Percentiles rank a stretch among this genome's conserved stretches.
Evolutionary conservation across 2,329 filamentous ascomycete species (phyloP).

Genomic region (Zasmidium cellare): DNA sequence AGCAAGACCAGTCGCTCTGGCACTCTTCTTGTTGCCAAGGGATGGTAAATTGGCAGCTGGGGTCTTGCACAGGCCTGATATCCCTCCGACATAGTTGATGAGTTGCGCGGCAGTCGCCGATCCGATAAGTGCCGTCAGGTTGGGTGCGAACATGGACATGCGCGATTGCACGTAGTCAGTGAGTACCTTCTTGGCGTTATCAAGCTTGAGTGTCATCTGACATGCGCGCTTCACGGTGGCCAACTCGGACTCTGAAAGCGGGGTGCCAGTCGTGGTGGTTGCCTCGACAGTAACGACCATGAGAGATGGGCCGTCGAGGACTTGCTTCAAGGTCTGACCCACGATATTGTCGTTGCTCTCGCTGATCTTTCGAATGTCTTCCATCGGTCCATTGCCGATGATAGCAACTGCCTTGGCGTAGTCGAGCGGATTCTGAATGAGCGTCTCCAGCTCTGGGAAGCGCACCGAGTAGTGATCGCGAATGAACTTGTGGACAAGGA

Average conservation of each 20-base stretch:
- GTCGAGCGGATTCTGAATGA: conserved; percentile 88
- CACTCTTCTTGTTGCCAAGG: conserved; percentile 85
- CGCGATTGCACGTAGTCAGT: conserved; percentile 95
- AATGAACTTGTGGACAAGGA: conserved; percentile 92
- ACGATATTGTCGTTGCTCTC: conserved; percentile 76
- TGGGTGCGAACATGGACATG: conserved; percentile 95
- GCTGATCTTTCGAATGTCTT: conserved; percentile 79
- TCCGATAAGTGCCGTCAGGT: conserved; percentile 85
- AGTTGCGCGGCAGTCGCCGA: conserved; percentile 92
- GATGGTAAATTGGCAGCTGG: conserved; percentile 91
- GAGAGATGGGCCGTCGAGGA: conserved; percentile 83
- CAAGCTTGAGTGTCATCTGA: conserved; percentile 82
- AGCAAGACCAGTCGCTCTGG: conserved; percentile 72
- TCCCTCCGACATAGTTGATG: conserved; percentile 89
- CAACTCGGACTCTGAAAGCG: conserved; percentile 74
- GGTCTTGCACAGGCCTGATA: conserved; percentile 85
- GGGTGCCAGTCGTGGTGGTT: conserved; percentile 79
- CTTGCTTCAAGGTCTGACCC: conserved; percentile 70
- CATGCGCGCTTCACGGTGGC: conserved; percentile 74
- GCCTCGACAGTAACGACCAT: conserved; percentile 97
- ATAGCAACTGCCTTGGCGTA: conserved; percentile 95
- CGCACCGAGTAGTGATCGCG: conserved; percentile 92
- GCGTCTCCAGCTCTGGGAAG: conserved; percentile 87
- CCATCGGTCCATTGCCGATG: conserved; percentile 86
- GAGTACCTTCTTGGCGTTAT: conserved; percentile 80